Conservation (phyloP, 2,329 filamentous ascomycete species). For the Botryotinia narcissicola region DNA sequence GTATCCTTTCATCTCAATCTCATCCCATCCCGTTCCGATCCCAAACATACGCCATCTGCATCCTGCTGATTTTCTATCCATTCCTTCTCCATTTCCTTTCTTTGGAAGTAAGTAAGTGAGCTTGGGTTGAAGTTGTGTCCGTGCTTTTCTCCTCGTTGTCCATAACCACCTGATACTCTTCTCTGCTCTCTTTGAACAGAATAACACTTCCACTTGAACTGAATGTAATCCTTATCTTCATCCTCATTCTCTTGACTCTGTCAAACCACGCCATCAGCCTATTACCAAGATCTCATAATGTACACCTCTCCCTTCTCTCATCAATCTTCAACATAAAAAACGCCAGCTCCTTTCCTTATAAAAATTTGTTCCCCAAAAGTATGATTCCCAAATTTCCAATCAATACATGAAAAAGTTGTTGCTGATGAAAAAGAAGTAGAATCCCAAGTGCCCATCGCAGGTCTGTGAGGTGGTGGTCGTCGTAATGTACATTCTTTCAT, state of each 20-base stretch:
- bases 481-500: slow-evolving; percentile 16
- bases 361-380: slow-evolving; percentile 3
- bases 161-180: background rate
- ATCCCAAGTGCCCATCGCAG: background rate
- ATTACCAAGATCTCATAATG: background rate
- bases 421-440: background rate
- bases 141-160: background rate
- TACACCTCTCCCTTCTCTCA: background rate
- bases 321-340: background rate
- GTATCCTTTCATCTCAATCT: background rate
- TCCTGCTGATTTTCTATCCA: background rate
- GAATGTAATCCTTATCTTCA: background rate
- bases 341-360: slow-evolving; percentile 10
- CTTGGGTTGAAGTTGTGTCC: background rate
- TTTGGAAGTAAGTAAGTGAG: background rate
- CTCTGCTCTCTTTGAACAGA: background rate
- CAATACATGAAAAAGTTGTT: slow-evolving; percentile 11
- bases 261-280: background rate
- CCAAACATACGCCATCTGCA: background rate
- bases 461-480: background rate
- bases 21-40: background rate
- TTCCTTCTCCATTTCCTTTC: background rate
- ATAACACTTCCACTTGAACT: background rate
- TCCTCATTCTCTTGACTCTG: background rate
- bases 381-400: slow-evolving; percentile 15